Evolutionary conservation across 768 basidiomycete genomes (phyloP), one percentile per base, ranked within the genome.

Genomic region (Calocybe gangraenosa): DNA sequence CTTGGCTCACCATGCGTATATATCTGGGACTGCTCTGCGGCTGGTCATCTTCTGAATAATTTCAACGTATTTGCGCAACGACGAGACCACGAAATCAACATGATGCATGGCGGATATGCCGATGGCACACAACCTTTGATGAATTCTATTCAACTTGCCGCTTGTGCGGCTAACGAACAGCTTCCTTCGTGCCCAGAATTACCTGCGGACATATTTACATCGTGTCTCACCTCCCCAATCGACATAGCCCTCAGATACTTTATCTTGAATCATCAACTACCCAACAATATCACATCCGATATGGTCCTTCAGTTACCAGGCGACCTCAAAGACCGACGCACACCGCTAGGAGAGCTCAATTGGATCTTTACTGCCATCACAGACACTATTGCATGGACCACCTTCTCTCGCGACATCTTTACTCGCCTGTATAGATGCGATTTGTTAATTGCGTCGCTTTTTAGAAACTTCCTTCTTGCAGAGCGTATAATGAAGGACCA

Each of bases 291-390:
- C 57, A 84, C 83, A 7, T 75, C 85, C 21, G 92, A 97, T 58
- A 89, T 92, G 87, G 85, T 94, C 25, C 82, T 89, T 76, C 89
- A 93, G 61, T 79, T 99, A 10, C 96, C 96, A 0, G 96, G 96
- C 7, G 94, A 97, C 60, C 78, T 98, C 48, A 96, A 95, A 65
- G 96, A 99, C 59, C 79, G 96, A 15, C 80, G 94, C 19, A 98
- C 96, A 0, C 94, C 96, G 1, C 72, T 99, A 0, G 96, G 96
- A 40, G 96, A 99, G 66, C 78, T 99, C n/a, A 96, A 95, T 61
- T 99, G 96, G 96, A 98, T 98, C 51, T 98, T 98, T 67, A 98
- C 93, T 1, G 92, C 95, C 25, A 90, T 99, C 45, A 98, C 96
- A 13, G 96, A 99, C 66, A 98, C 96, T 7, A 98, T 99, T 50